Percentiles rank a stretch among this genome's conserved stretches.
Conservation (phyloP, 2,329 filamentous ascomycete species). For the Nakataea oryzae region DNA sequence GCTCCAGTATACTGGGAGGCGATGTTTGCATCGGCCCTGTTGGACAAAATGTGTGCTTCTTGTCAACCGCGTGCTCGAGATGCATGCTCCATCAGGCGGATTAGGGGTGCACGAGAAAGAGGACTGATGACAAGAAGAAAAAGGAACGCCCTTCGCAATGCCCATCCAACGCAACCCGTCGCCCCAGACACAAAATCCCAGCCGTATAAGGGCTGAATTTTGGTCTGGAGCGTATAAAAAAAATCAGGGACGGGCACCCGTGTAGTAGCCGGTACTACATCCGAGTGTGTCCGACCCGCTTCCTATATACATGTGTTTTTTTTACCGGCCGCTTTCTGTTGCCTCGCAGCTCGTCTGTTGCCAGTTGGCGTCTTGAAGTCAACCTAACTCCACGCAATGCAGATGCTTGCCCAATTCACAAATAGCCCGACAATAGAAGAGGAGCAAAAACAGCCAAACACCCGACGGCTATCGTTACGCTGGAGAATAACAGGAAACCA, state of each 20-base stretch:
- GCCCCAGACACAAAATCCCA: conserved; percentile 32
- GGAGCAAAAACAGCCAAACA: neutral
- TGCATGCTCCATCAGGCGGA: neutral
- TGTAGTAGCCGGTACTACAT: neutral
- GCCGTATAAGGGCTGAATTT: conserved; percentile 19
- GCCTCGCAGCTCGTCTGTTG: neutral
- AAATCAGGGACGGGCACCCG: conserved; percentile 1
- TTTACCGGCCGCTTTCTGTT: neutral
- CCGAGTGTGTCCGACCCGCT: neutral
- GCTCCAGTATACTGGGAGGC: conserved; percentile 84
- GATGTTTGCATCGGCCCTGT: conserved; percentile 85
- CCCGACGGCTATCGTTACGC: too few relatives aligned
- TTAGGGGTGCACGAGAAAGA: neutral
- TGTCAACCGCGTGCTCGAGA: neutral
- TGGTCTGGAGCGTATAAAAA: conserved; percentile 29
- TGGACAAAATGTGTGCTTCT: neutral
- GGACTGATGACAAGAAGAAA: neutral
- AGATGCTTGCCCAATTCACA: neutral
- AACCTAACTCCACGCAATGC: neutral
- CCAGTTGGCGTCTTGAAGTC: neutral
- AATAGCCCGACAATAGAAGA: neutral
- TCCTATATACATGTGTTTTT: neutral
- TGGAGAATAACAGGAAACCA: conserved; percentile 6
- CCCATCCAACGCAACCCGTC: conserved; percentile 31
- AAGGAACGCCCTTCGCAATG: neutral